Evolutionary conservation across 1,284 basidiomycete species (phyloP).

Genomic region (Heterobasidion occidentale): DNA sequence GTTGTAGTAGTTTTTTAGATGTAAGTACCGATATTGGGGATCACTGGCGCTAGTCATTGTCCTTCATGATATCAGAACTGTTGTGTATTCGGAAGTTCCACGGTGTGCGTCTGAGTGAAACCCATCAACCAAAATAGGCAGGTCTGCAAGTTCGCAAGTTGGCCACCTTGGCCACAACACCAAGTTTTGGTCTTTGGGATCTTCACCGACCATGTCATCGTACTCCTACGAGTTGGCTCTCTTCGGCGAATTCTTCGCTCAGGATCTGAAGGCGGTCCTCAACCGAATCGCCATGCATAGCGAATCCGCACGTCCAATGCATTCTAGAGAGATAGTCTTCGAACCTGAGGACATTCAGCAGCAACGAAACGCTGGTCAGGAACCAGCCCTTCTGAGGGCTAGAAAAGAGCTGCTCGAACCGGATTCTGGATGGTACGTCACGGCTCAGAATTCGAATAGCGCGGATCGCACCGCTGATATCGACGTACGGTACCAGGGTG

Average conservation of each 20-base stretch:
- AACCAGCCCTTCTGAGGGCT: conserved; percentile 65
- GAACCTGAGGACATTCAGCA: conserved; percentile 61
- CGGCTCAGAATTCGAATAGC: background rate
- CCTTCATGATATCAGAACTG: too few relatives aligned
- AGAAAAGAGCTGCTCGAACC: conserved; percentile 59
- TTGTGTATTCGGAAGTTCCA: too few relatives aligned
- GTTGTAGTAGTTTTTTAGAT: conserved; percentile 1
- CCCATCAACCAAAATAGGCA: background rate
- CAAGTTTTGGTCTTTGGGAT: background rate
- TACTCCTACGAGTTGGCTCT: conserved; percentile 72
- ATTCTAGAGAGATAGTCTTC: conserved; percentile 64
- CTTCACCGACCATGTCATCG: conserved; percentile 6
- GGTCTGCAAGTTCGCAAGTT: background rate
- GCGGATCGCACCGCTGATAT: too few relatives aligned
- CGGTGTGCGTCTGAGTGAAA: too few relatives aligned
- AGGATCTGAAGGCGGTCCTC: conserved; percentile 48
- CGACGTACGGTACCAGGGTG: conserved; percentile 34
- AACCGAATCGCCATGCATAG: conserved; percentile 71
- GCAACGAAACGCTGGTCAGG: conserved; percentile 48
- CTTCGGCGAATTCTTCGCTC: conserved; percentile 61
- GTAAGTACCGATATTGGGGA: background rate
- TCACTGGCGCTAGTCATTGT: background rate
- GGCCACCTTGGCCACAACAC: too few relatives aligned
- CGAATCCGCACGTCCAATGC: conserved; percentile 64
- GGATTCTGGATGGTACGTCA: conserved; percentile 50